Percentiles rank a stretch among this genome's conserved stretches.
Conservation (phyloP, 768 basidiomycete genomes). For the Cantharellus anzutake region DNA sequence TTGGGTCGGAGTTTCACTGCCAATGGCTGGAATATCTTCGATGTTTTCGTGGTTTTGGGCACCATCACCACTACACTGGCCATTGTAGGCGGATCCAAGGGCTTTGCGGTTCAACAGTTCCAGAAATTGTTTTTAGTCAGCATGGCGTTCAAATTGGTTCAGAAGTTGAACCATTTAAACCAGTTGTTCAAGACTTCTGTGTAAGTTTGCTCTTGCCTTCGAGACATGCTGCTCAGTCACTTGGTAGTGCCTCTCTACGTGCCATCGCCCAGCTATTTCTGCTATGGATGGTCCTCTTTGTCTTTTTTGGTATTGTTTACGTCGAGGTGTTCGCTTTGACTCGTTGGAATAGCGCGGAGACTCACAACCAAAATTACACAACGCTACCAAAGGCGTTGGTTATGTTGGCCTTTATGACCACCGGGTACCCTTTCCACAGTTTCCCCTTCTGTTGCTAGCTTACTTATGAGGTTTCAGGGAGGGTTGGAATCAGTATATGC, state of each 20-base stretch:
- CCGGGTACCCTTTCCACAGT: constrained; percentile 39
- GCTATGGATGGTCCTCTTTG: constrained; percentile 77
- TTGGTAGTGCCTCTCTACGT: constrained; percentile 56
- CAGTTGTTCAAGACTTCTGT: constrained; percentile 92
- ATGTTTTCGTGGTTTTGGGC: constrained; percentile 59
- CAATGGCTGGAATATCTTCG: constrained; percentile 91
- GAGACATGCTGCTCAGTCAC: not conserved
- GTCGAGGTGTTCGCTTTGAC: constrained; percentile 86
- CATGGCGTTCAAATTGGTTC: constrained; percentile 87
- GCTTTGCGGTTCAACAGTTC: constrained; percentile 40
- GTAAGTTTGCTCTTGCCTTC: constrained; percentile 28
- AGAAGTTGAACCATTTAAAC: constrained; percentile 71
- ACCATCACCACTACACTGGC: constrained; percentile 69
- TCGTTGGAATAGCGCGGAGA: constrained; percentile 59
- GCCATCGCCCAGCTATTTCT: constrained; percentile 68
- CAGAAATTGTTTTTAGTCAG: constrained; percentile 86
- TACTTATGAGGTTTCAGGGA: constrained; percentile 31
- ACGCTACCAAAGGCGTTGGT: constrained; percentile 62
- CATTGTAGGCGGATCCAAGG: constrained; percentile 33
- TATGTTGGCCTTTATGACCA: constrained; percentile 84
- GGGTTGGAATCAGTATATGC: constrained; percentile 96
- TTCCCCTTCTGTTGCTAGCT: not conserved
- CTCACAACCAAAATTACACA: constrained; percentile 54
- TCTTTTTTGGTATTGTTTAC: constrained; percentile 78
- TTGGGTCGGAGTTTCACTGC: constrained; percentile 79